Conservation (phyloP, 2,329 filamentous ascomycete genomes). For the Epichloe aotearoae region DNA sequence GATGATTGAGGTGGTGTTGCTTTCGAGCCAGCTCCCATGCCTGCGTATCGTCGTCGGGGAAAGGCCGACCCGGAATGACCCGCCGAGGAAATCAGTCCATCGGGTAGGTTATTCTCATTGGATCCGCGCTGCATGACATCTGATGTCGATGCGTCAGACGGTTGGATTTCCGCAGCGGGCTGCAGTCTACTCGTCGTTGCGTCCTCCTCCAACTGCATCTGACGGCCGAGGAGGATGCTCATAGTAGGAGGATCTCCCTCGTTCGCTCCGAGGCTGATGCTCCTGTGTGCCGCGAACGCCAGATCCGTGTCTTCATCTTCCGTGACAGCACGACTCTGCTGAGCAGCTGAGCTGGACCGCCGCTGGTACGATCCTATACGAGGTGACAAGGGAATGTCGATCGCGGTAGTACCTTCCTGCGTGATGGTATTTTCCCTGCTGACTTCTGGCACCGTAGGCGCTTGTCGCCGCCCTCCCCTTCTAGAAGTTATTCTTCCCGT, state of each 20-base stretch:
- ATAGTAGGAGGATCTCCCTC: slow-evolving; percentile 51
- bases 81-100: slow-evolving; percentile 25
- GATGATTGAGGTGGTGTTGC: slow-evolving; percentile 31
- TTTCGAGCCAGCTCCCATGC: slow-evolving; percentile 22
- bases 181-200: slow-evolving; percentile 19
- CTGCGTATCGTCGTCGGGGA: slow-evolving; percentile 32
- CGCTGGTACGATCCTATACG: slow-evolving; percentile 42
- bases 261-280: slow-evolving; percentile 53
- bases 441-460: slow-evolving; percentile 16
- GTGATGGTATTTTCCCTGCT: slow-evolving; percentile 27
- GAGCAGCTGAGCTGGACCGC: slow-evolving; percentile 56
- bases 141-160: slow-evolving; percentile 19
- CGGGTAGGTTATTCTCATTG: slow-evolving; percentile 33
- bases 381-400: slow-evolving; percentile 62
- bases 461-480: slow-evolving; percentile 14
- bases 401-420: slow-evolving; percentile 47
- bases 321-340: slow-evolving; percentile 40
- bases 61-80: slow-evolving; percentile 31
- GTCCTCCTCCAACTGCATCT: slow-evolving; percentile 18
- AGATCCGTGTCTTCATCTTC: slow-evolving; percentile 50
- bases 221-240: slow-evolving; percentile 45
- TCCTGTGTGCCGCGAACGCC: slow-evolving; percentile 48
- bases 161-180: slow-evolving; percentile 28
- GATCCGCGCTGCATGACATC: slow-evolving; percentile 28
- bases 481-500: slow-evolving; percentile 19